Conservation (phyloP, 2,329 filamentous ascomycete genomes). For the Alternaria alternata region DNA sequence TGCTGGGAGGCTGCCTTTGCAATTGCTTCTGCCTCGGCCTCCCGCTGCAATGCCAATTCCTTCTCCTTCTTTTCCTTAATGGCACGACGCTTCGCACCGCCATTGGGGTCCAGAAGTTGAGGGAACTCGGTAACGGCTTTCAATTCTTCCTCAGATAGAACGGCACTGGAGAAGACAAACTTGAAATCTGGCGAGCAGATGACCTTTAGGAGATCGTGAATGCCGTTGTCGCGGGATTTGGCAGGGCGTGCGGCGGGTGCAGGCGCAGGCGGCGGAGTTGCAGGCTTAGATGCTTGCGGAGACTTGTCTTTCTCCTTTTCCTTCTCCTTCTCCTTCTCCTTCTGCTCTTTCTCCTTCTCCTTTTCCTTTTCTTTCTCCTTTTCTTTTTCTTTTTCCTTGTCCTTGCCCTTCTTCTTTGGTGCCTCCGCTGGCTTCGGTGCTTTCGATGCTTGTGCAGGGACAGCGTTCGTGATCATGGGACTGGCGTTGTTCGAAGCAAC, state of each 20-base stretch:
- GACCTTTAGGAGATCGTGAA: constrained; percentile 51
- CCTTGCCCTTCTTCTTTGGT: constrained; percentile 39
- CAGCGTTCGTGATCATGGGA: constrained; percentile 68
- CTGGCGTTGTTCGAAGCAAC: constrained; percentile 83
- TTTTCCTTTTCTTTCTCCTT: constrained; percentile 26
- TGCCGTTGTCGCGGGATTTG: constrained; percentile 32
- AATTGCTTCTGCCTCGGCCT: constrained; percentile 60
- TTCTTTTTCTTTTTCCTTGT: constrained; percentile 38
- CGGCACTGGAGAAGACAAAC: constrained; percentile 60
- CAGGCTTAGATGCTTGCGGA: constrained; percentile 36
- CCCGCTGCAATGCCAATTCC: constrained; percentile 57
- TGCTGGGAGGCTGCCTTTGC: constrained; percentile 57
- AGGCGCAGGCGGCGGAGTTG: constrained; percentile 32
- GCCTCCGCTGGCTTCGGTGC: constrained; percentile 41
- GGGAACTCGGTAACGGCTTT: constrained; percentile 68
- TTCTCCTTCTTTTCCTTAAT: constrained; percentile 75
- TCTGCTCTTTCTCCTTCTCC: constrained; percentile 37
- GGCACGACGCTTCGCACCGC: constrained; percentile 80
- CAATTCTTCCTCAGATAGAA: constrained; percentile 56
- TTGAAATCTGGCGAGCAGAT: constrained; percentile 57
- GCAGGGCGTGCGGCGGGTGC: constrained; percentile 15
- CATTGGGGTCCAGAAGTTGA: constrained; percentile 81
- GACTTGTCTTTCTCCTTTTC: constrained; percentile 37
- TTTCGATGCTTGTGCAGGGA: constrained; percentile 48
- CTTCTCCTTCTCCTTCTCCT: constrained; percentile 37